Conservation (phyloP, 2,329 filamentous ascomycete genomes). For the Tolypocladium album region DNA sequence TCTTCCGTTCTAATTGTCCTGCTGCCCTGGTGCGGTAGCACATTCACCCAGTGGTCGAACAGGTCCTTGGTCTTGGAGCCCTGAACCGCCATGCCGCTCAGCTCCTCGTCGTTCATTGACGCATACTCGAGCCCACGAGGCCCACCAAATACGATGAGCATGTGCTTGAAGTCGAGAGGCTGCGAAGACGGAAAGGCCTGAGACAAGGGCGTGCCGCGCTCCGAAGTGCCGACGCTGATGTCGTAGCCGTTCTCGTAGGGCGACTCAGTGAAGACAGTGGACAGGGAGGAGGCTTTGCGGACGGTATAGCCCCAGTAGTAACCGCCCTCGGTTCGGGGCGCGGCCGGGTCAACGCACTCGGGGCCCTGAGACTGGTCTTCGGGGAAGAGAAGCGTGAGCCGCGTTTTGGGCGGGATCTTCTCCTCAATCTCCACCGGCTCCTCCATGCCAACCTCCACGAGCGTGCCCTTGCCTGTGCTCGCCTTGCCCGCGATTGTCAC, state of each 20-base stretch:
- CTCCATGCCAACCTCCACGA: conserved; percentile 47
- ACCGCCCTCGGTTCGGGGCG: conserved; percentile 62
- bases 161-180: conserved; percentile 49
- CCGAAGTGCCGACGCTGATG: conserved; percentile 72
- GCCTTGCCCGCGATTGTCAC: conserved; percentile 44
- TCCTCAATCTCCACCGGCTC: conserved; percentile 45
- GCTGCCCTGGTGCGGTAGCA: conserved; percentile 71
- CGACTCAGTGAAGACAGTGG: conserved; percentile 66
- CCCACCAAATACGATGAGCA: conserved; percentile 72
- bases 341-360: conserved; percentile 54
- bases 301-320: conserved; percentile 83
- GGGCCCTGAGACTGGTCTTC: conserved; percentile 31
- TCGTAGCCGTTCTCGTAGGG: conserved; percentile 71
- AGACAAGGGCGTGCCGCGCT: conserved; percentile 51
- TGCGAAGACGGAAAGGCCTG: conserved; percentile 27
- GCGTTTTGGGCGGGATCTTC: conserved; percentile 56
- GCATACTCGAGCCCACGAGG: conserved; percentile 71
- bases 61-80: conserved; percentile 55
- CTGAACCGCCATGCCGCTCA: conserved; percentile 50
- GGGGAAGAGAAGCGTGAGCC: conserved; percentile 58
- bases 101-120: conserved; percentile 46
- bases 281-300: conserved; percentile 54
- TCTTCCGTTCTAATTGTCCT: conserved; percentile 77
- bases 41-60: conserved; percentile 79
- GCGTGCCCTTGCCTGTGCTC: conserved; percentile 34